Evolutionary conservation across 768 basidiomycete genomes (phyloP), one percentile per base, ranked within the genome.

Genomic region (Leccinum obscurum): DNA sequence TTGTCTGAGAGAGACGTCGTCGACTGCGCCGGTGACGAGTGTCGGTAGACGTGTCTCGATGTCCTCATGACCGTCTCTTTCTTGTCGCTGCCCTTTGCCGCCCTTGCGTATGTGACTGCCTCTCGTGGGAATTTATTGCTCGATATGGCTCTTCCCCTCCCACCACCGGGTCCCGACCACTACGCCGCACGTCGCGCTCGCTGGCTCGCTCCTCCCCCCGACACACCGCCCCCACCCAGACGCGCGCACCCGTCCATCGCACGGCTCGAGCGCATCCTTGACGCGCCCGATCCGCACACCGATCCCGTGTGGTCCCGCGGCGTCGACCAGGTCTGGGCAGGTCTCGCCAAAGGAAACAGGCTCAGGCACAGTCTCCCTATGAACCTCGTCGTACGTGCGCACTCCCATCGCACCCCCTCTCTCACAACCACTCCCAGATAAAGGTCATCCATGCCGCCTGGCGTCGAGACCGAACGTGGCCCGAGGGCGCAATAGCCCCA

Each of bases 391-490:
- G 90, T 91, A 74, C 63, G 89, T 79, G 1, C 48, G 54, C 20
- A 10, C 3, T 53, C 50, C 48, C 26, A 24, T 35, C 14, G 7
- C 35, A 17, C 37, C 17, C 22, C 54, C 48, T 34, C 51, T 48
- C 51, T 55, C 56, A 34, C 50, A 56, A 65, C 41, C 44, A 58
- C 44, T 55, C 54, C 57, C 72, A 93, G 90, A 82, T 91, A 67
- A 87, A 88, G 68, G 79, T 93, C 60, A 72, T 91, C 50, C 83
- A 89, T 66, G 82, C 86, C 35, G 85, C 86, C 37, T 93, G 91
- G 91, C 72, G 89, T 51, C 83, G 83, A 54, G 90, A 93, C 61
- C 79, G 84, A 53, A 90, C 87, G 50, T 93, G 91, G 91, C 91
- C 91, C 20, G 73, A 76, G 41, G 85, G 83, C 17, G 77, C 82